A percentile compares a stretch with the other conserved stretches of the same genome.
These are phyloP conservation scores for Trifolium repens DNA, from an alignment of 306 rosid species.

Conservation along the genomic window DNA sequence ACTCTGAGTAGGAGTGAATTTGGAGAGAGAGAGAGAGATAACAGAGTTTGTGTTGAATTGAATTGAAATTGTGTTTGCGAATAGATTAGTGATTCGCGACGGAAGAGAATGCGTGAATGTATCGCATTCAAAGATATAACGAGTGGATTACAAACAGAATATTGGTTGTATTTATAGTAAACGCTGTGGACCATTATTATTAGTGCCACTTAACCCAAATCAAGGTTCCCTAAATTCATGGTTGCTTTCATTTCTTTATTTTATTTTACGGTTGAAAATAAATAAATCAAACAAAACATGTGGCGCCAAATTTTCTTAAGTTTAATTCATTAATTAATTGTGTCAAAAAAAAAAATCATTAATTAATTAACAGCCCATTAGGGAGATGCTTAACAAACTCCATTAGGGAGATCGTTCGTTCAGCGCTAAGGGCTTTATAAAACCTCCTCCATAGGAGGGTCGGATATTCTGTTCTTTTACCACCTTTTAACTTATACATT, in stretches of 20 bases:
- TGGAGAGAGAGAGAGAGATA: neutral
- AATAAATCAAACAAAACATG: neutral
- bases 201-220: neutral
- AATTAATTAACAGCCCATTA: no score
- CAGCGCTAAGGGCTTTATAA: no score
- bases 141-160: neutral
- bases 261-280: neutral
- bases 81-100: neutral
- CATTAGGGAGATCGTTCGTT: no score
- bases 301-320: neutral
- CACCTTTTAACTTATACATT: no score
- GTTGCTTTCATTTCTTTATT: neutral
- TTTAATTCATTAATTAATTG: no score
- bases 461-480: no score
- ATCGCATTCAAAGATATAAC: neutral
- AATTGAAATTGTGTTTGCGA: neutral
- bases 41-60: no score
- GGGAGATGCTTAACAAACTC: no score
- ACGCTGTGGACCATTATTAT: neutral
- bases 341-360: no score
- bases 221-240: neutral
- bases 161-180: constrained; percentile 2
- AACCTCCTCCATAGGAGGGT: no score
- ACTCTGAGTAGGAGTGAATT: no score
- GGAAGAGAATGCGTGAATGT: constrained; percentile 13